Percentiles rank a stretch among this genome's conserved stretches.
These are phyloP conservation scores for Magnusiomyces tetraspermus DNA, from an alignment of 1,139 yeast species.

Conservation along the genomic window DNA sequence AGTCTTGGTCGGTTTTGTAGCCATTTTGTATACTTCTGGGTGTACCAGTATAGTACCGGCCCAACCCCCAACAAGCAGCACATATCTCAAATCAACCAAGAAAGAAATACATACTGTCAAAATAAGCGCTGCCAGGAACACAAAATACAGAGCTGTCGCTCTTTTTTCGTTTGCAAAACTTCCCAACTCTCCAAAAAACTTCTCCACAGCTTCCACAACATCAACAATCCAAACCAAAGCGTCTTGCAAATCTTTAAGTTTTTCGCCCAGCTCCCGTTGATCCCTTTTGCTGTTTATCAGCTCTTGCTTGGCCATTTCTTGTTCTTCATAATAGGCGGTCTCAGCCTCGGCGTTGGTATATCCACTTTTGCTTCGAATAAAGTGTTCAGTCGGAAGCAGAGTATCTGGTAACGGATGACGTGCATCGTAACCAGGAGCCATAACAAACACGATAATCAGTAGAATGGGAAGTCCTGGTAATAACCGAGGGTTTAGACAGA, in stretches of 20 bases:
- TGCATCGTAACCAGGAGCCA: constrained; percentile 62
- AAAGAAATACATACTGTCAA: constrained; percentile 48
- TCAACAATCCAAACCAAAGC: constrained; percentile 48
- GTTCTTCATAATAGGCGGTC: constrained; percentile 1
- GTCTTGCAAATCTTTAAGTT: constrained; percentile 55
- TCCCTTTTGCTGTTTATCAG: constrained; percentile 4
- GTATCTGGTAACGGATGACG: constrained; percentile 43
- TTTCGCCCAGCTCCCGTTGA: constrained; percentile 32
- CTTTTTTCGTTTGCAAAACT: constrained; percentile 63
- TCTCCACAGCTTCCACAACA: constrained; percentile 45
- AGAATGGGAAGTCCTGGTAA: constrained; percentile 56
- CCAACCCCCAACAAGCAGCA: too few species aligned
- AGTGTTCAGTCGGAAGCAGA: constrained; percentile 16
- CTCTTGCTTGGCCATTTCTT: neutral
- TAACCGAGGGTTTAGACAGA: constrained; percentile 56
- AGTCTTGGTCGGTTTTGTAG: too few species aligned
- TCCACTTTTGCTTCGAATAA: constrained; percentile 6
- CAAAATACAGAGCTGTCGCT: constrained; percentile 47
- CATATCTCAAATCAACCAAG: constrained; percentile 56
- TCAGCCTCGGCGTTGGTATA: constrained; percentile 4
- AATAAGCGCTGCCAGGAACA: constrained; percentile 39
- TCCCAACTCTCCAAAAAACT: constrained; percentile 52
- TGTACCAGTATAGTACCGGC: too few species aligned
- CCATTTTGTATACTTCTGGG: too few species aligned
- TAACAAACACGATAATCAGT: constrained; percentile 45